Percentiles rank a stretch among this genome's conserved stretches.
phyloP scores from a whole-genome alignment of 2,329 filamentous ascomycete species.

The Aureobasidium sp. region DNA sequence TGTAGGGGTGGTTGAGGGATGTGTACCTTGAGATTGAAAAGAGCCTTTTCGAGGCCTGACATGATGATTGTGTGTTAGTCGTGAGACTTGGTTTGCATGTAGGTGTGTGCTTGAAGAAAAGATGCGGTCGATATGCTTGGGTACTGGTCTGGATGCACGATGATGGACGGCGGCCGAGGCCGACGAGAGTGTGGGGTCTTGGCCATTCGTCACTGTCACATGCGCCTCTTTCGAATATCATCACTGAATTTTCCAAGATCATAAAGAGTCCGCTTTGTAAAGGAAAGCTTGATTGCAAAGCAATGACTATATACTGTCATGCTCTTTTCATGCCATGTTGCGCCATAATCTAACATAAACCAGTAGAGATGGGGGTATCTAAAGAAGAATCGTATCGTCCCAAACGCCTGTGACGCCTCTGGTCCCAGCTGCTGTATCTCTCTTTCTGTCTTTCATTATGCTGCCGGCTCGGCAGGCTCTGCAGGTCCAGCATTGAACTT shows the following conservation, averaged over 20 bases:
- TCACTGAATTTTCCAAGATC: too few species aligned
- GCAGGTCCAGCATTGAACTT: slow-evolving; percentile 51
- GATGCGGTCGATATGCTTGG: not conserved
- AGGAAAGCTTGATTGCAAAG: not conserved
- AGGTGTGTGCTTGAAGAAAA: slow-evolving; percentile 1
- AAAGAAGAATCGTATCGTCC: slow-evolving; percentile 10
- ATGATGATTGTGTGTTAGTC: slow-evolving; percentile 30
- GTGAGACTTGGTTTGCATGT: slow-evolving; percentile 1
- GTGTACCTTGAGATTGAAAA: slow-evolving; percentile 54
- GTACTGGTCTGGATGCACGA: not conserved
- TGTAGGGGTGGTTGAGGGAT: not conserved
- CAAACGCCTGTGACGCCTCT: slow-evolving; percentile 8
- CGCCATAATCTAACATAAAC: not conserved
- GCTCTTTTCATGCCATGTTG: not conserved
- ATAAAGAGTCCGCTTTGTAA: not conserved
- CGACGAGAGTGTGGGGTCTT: slow-evolving; percentile 15
- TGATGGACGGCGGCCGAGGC: slow-evolving; percentile 1
- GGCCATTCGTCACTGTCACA: slow-evolving; percentile 16
- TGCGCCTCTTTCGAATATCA: not conserved
- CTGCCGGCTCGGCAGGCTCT: slow-evolving; percentile 2
- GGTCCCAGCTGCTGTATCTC: not conserved
- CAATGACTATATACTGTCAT: not conserved
- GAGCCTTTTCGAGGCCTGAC: slow-evolving; percentile 56
- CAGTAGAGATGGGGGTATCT: slow-evolving; percentile 10
- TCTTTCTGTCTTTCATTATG: not conserved